These are phyloP conservation scores for Suaeda aralocaspica DNA, from an alignment of 148 eudicot species.

Conservation along the genomic window DNA sequence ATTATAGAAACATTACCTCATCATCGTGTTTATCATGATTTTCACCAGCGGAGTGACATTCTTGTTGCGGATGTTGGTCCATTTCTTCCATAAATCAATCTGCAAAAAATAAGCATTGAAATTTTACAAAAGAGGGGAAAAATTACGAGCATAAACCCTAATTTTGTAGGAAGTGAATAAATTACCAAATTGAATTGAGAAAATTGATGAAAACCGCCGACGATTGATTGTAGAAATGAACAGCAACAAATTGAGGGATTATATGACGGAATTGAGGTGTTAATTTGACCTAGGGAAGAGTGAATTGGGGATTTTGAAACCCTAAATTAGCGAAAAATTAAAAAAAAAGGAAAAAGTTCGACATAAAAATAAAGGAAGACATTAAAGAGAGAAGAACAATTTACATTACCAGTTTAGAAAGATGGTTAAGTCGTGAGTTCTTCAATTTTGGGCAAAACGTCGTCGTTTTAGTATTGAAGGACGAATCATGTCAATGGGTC, in stretches of 20 bases:
- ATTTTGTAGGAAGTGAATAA: background rate
- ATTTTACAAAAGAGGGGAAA: background rate
- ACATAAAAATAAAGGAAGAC: background rate
- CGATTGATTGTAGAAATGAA: too few species aligned
- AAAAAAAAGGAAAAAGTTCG: background rate
- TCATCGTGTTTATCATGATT: slow-evolving; percentile 10
- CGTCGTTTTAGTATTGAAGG: too few species aligned
- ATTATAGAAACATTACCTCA: background rate
- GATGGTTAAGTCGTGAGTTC: too few species aligned
- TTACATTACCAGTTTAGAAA: background rate
- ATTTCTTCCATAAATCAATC: background rate
- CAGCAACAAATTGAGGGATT: background rate
- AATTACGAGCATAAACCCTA: slow-evolving; percentile 1
- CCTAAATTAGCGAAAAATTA: background rate
- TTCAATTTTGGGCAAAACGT: too few species aligned
- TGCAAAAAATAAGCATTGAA: background rate
- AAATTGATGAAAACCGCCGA: background rate
- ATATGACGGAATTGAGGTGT: background rate
- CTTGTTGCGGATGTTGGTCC: slow-evolving; percentile 8
- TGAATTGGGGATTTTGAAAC: background rate
- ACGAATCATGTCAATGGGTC: too few species aligned
- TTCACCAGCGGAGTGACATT: slow-evolving; percentile 5
- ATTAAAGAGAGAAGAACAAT: too few species aligned
- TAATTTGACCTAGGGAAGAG: background rate
- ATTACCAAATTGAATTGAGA: background rate